Conservation (phyloP, 2,329 filamentous ascomycete genomes). For the Botrytis squamosa region DNA sequence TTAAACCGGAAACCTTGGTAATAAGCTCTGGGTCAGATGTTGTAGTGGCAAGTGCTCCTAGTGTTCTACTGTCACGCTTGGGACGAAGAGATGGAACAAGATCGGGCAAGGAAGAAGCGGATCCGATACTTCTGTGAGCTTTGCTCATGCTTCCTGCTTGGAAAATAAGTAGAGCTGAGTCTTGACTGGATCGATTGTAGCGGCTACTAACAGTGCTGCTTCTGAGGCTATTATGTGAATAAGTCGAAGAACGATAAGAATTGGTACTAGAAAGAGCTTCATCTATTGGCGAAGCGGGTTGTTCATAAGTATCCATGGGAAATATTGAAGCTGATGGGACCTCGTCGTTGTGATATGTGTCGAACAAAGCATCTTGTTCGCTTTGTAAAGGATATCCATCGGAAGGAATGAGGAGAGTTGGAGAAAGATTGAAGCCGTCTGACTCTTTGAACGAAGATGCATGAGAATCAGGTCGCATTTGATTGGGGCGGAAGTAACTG, state of each 20-base stretch:
- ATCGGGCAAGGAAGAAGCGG: conserved; percentile 39
- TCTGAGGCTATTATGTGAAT: conserved; percentile 35
- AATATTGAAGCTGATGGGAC: conserved; percentile 31
- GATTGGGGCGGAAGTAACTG: conserved; percentile 29
- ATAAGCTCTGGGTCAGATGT: conserved; percentile 23
- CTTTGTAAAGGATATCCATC: conserved; percentile 57
- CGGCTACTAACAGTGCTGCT: conserved; percentile 27
- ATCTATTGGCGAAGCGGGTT: conserved; percentile 35
- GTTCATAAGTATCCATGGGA: conserved; percentile 31
- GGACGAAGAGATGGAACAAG: conserved; percentile 34
- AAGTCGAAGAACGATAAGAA: conserved; percentile 37
- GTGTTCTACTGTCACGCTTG: conserved; percentile 23
- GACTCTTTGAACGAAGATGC: conserved; percentile 58
- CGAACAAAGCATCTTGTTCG: conserved; percentile 38
- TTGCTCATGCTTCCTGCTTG: conserved; percentile 27
- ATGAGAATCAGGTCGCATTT: conserved; percentile 40
- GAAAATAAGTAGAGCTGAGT: conserved; percentile 32
- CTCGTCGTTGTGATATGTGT: conserved; percentile 32
- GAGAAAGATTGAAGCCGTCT: conserved; percentile 59
- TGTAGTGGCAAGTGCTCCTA: not conserved
- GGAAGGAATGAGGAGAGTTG: conserved; percentile 59
- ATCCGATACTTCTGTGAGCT: conserved; percentile 34
- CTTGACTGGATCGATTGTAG: conserved; percentile 35
- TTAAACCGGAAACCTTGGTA: conserved; percentile 14
- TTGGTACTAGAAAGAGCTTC: conserved; percentile 35